Evolutionary conservation across 345 rosid species (phyloP), one percentile per base, ranked within the genome.

Genomic region (Brassica juncea): DNA sequence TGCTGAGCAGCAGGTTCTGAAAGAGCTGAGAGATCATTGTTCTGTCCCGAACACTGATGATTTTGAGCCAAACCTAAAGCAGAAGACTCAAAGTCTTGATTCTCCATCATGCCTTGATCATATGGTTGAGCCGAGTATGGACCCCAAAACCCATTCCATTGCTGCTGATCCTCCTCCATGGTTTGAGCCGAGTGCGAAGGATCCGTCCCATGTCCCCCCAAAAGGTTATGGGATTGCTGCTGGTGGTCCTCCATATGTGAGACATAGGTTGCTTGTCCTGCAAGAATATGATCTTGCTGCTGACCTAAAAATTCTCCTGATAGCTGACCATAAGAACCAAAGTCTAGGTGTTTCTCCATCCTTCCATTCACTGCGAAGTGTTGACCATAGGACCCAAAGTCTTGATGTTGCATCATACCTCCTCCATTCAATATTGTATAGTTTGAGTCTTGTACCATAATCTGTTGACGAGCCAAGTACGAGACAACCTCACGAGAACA

Each of bases 401-500:
- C 42, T 27, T 42, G 44, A 11, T 72, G 47, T 8, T 68, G 60
- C 72, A 23, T 23, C 37, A 68, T 47, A 35, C 72, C 23, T 42
- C 19, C 71, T 42, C 19, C 71, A 42, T 39, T 23, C 11, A 7
- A 5, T 27, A 27, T 12, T 44, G 57, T 34, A 44, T 42, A 42
- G 49, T 42, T 42, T 10, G 14, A 42, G 49, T 42, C 49, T 42
- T 42, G 49, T 42, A 4, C 49, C 49, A 23, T 19, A 66, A 5
- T 2, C 16, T 37, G 70, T 37, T 65, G 70, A 10, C 30, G 3
- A 66, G 54, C 9, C 70, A 15, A 42, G 71, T 42, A 42, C 10
- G 49, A 42, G 14, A 10, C 49, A 42, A 42, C 49, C 49, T 54
- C 59, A 2, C 25, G 23, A 54, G 59, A 54, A 54, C 57, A 19